A percentile compares a stretch with the other conserved stretches of the same genome.
phyloP scores from a whole-genome alignment of 202 grass and related monocot genomes.

The Musa balbisiana region DNA sequence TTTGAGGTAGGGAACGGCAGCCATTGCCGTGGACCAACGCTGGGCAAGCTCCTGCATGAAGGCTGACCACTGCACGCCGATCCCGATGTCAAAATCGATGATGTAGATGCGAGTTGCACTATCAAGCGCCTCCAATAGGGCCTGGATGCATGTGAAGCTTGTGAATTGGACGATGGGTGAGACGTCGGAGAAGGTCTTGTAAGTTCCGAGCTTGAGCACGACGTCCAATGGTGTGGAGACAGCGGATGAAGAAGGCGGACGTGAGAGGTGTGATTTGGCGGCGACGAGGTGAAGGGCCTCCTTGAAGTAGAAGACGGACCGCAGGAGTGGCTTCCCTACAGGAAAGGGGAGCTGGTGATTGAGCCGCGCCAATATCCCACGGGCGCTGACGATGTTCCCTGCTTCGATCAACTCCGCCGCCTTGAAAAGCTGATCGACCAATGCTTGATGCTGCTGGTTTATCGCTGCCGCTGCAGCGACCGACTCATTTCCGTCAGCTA shows the following conservation, averaged over 20 bases:
- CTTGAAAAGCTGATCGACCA: slow-evolving; percentile 13
- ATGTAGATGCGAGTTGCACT: slow-evolving; percentile 3
- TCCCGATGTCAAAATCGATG: slow-evolving; percentile 14
- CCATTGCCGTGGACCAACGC: background rate
- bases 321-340: slow-evolving; percentile 2
- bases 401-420: slow-evolving; percentile 3
- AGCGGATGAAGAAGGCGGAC: background rate
- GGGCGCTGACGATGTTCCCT: slow-evolving; percentile 8
- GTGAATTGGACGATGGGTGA: slow-evolving; percentile 5
- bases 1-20: background rate
- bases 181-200: slow-evolving; percentile 16
- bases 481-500: background rate
- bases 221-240: slow-evolving; percentile 2
- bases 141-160: slow-evolving; percentile 5
- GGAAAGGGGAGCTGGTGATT: slow-evolving; percentile 43
- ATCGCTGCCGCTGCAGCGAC: background rate
- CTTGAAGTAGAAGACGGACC: slow-evolving; percentile 21
- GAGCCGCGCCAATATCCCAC: slow-evolving; percentile 72
- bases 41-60: slow-evolving; percentile 18
- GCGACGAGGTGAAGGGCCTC: slow-evolving; percentile 13
- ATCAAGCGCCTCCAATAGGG: slow-evolving; percentile 4
- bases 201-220: slow-evolving; percentile 3
- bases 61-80: slow-evolving; percentile 14
- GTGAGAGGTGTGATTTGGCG: background rate
- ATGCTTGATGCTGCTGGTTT: background rate